Evolutionary conservation across 177 flowering plant species (phyloP).

Genomic region (Vitis hybrid): DNA sequence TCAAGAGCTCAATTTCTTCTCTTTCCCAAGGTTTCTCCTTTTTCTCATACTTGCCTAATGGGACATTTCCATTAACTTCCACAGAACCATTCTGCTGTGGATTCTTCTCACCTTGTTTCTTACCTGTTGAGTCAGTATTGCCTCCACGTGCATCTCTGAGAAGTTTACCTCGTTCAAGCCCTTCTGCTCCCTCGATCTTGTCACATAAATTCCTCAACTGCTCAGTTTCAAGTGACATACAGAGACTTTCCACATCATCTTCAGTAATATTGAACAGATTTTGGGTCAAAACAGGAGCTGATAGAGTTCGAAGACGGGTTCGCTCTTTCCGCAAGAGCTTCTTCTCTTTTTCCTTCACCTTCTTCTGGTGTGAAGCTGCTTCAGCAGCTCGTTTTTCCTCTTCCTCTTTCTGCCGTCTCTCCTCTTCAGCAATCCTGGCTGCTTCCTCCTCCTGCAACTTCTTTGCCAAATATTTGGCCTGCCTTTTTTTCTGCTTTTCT

Average conservation of each 20-base stretch:
- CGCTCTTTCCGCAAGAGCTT: conserved; percentile 86
- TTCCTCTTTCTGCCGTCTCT: conserved; percentile 67
- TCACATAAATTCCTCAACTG: conserved; percentile 62
- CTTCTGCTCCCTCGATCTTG: conserved; percentile 55
- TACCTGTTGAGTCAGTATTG: conserved; percentile 14
- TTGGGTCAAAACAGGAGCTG: conserved; percentile 46
- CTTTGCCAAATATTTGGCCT: conserved; percentile 73
- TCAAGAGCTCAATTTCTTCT: conserved; percentile 83
- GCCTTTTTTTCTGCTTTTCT: conserved; percentile 77
- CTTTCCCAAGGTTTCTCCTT: conserved; percentile 85
- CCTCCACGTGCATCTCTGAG: conserved; percentile 46
- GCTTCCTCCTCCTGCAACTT: conserved; percentile 89
- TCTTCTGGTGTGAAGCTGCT: conserved; percentile 73
- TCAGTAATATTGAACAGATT: conserved; percentile 44
- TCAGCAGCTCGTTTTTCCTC: conserved; percentile 82
- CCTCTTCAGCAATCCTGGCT: conserved; percentile 77
- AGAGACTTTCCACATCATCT: conserved; percentile 71
- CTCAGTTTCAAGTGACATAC: conserved; percentile 61
- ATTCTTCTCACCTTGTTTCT: conserved; percentile 35
- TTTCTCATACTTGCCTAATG: conserved; percentile 49
- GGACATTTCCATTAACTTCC: conserved; percentile 33
- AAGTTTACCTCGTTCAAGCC: conserved; percentile 44
- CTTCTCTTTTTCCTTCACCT: conserved; percentile 84
- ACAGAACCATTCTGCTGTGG: conserved; percentile 47
- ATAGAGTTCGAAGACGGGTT: conserved; percentile 69